These are phyloP conservation scores for Escovopsis sp. DNA, from an alignment of 2,329 filamentous ascomycete genomes.

Conservation along the genomic window DNA sequence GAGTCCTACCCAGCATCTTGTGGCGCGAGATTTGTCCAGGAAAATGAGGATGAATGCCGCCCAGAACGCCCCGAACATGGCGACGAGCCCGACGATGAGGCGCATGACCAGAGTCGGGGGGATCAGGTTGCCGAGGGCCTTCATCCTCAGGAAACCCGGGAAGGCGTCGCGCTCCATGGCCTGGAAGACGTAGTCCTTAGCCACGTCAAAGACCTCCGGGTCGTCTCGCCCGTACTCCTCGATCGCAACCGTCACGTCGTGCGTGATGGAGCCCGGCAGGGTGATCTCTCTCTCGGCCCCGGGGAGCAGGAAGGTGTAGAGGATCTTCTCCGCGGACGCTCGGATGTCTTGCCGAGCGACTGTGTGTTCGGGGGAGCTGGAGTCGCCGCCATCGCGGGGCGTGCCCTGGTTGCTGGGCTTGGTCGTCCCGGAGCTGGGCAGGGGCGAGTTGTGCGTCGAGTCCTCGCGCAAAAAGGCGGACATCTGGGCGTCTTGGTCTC, in stretches of 20 bases:
- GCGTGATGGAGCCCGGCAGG: slow-evolving; percentile 72
- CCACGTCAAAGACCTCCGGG: slow-evolving; percentile 90
- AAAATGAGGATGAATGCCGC: slow-evolving; percentile 87
- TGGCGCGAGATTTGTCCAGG: slow-evolving; percentile 58
- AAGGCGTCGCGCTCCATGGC: slow-evolving; percentile 99
- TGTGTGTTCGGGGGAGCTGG: slow-evolving; percentile 68
- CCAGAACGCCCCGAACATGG: slow-evolving; percentile 91
- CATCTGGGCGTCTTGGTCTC: slow-evolving; percentile 74
- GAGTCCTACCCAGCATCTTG: slow-evolving; percentile 67
- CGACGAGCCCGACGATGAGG: slow-evolving; percentile 64
- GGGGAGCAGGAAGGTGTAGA: slow-evolving; percentile 93
- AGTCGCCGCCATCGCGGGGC: slow-evolving; percentile 52
- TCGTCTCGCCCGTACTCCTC: slow-evolving; percentile 88
- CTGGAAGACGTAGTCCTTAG: slow-evolving; percentile 98
- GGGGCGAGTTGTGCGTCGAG: slow-evolving; percentile 39
- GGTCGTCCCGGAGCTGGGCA: slow-evolving; percentile 30
- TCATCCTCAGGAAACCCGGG: slow-evolving; percentile 86
- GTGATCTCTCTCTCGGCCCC: slow-evolving; percentile 96
- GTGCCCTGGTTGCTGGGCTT: slow-evolving; percentile 43
- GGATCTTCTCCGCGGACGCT: slow-evolving; percentile 89
- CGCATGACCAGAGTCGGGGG: slow-evolving; percentile 78
- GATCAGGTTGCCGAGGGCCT: slow-evolving; percentile 90
- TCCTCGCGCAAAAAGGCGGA: slow-evolving; percentile 75
- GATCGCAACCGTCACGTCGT: slow-evolving; percentile 73
- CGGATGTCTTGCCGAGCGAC: slow-evolving; percentile 83